Base-by-base conservation (phyloP, 2,329 filamentous ascomycete genomes). In the Leptographium wingfieldii region DNA sequence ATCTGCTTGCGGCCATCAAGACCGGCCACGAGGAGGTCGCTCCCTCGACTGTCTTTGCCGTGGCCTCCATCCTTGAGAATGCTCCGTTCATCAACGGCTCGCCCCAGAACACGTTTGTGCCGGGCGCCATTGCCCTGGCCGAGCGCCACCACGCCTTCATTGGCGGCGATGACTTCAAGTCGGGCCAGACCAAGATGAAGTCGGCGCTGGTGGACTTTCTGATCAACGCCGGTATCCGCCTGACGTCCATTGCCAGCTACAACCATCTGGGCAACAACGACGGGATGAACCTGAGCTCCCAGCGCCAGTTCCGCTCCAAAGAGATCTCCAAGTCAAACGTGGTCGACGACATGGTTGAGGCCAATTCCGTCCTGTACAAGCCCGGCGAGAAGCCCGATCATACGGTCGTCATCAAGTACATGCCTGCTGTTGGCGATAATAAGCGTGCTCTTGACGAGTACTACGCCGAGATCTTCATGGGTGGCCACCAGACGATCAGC, bases 181-280 rank as follows among this genome's bases (percentile, higher is more conserved):
- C 94, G 64, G 94, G 94, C 64, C 94, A 99, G 81, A 99, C 94
- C 73, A 99, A 99, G 85, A 99, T 99, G 94, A 99, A 99, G 80
- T 97, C 94, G 62, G 94, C 94, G 25, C 84, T 99, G 35, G 94
- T 97, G 54, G 94, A 99, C 76, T 99, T 99, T 78, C 77, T 99
- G 72, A 96, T 99, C 85, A 96, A 86, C 73, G 94, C 94, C 55
- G 94, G 94, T 72, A 97, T 99, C 82, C 96, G 96, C 80, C 85
- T 99, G 70, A 97, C 92, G 62, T 96, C 92, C 49, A 97, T 99
- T 76, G 90, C 94, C 65, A 95, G 89, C 76, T 99, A 99, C 85
- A 99, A 99, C 80, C 94, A 99, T 74, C 86, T 99, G 60, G 94
- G 94, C 70, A 99, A 99, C 84, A 99, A 99, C 72, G 92, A 99